phyloP scores from a whole-genome alignment of 2,329 filamentous ascomycete species.

The Epichloe brachyelytri region DNA sequence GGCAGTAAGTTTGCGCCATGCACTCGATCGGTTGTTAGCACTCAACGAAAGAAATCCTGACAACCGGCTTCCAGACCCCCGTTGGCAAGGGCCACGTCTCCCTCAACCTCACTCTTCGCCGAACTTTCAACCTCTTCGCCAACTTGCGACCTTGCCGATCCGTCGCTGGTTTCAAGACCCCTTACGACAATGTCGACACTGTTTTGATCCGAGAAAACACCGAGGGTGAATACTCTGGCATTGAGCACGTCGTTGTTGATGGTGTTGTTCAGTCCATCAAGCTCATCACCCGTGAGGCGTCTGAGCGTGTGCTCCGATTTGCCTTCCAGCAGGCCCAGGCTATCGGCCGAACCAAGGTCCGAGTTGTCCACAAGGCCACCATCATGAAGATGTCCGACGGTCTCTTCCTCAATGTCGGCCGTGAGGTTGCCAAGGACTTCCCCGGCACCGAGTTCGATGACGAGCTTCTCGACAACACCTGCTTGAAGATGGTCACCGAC shows the following conservation, averaged over 20 bases:
- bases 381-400: slow-evolving; percentile 99
- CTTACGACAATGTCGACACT: slow-evolving; percentile 93
- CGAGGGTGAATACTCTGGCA: slow-evolving; percentile 98
- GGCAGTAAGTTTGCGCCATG: slow-evolving; percentile 51
- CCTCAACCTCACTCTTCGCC: slow-evolving; percentile 93
- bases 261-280: slow-evolving; percentile 99
- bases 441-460: slow-evolving; percentile 92
- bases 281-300: slow-evolving; percentile 92
- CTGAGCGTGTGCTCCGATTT: slow-evolving; percentile 89
- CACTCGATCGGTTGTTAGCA: background rate
- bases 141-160: slow-evolving; percentile 97
- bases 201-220: slow-evolving; percentile 99
- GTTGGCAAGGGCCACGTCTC: slow-evolving; percentile 98
- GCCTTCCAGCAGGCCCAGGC: slow-evolving; percentile 96
- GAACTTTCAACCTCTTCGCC: slow-evolving; percentile 99
- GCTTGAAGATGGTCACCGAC: slow-evolving; percentile 97
- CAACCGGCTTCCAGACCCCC: slow-evolving; percentile 51
- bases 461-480: slow-evolving; percentile 97
- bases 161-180: slow-evolving; percentile 94
- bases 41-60: background rate
- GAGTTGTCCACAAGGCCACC: slow-evolving; percentile 97
- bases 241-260: slow-evolving; percentile 95
- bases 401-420: slow-evolving; percentile 83
- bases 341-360: slow-evolving; percentile 91
- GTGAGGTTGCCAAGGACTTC: slow-evolving; percentile 86